A percentile compares a stretch with the other conserved stretches of the same genome.
phyloP scores from a whole-genome alignment of 768 basidiomycete species.

The Naganishia antarctica region DNA sequence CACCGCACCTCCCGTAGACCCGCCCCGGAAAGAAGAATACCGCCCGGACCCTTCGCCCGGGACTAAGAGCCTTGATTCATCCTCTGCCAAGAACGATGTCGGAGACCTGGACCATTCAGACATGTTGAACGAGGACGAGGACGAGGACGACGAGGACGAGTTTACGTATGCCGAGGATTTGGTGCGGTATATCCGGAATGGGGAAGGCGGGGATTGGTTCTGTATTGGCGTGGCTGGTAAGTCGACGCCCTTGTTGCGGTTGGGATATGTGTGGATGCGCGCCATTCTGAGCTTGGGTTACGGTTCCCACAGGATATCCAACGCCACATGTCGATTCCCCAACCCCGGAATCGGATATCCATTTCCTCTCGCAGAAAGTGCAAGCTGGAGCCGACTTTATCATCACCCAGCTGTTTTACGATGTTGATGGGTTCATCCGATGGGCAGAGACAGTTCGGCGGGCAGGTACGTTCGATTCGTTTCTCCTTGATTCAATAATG shows the following conservation, averaged over 20 bases:
- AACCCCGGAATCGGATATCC: slow-evolving; percentile 54
- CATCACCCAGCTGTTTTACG: slow-evolving; percentile 94
- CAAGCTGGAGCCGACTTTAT: slow-evolving; percentile 95
- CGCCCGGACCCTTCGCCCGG: slow-evolving; percentile 76
- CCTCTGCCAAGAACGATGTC: background rate
- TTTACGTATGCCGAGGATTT: slow-evolving; percentile 83
- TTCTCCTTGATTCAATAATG: too few relatives aligned
- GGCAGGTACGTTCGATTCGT: slow-evolving; percentile 57
- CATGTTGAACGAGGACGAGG: slow-evolving; percentile 4
- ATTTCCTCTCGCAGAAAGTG: slow-evolving; percentile 74
- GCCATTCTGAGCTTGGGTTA: background rate
- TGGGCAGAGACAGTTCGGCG: slow-evolving; percentile 72
- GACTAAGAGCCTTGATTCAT: background rate
- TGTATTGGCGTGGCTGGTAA: slow-evolving; percentile 91
- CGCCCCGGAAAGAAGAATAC: slow-evolving; percentile 87
- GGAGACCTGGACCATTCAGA: slow-evolving; percentile 6
- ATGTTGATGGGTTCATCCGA: slow-evolving; percentile 73
- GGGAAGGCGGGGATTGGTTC: slow-evolving; percentile 61
- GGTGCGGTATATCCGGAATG: slow-evolving; percentile 86
- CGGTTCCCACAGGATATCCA: slow-evolving; percentile 74
- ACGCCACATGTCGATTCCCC: slow-evolving; percentile 49
- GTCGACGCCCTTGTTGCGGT: background rate
- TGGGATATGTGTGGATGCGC: too few relatives aligned
- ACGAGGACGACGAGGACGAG: slow-evolving; percentile 40
- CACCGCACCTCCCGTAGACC: slow-evolving; percentile 62